These are phyloP conservation scores for Diplodia sapinea DNA, from an alignment of 2,329 filamentous ascomycete genomes.

Conservation along the genomic window DNA sequence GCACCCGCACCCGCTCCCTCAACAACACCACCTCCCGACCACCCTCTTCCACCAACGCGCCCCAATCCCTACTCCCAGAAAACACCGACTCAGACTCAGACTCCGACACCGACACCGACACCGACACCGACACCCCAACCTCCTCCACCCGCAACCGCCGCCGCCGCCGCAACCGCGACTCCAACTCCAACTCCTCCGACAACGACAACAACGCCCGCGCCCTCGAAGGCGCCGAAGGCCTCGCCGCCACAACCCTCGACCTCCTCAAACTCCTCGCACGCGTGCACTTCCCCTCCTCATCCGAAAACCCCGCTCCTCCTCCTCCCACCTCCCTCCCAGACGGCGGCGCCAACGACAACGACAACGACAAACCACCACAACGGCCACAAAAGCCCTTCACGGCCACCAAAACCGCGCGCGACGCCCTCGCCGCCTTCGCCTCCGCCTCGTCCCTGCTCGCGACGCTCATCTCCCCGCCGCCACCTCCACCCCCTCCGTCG, in stretches of 20 bases:
- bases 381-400: not conserved
- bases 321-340: not conserved
- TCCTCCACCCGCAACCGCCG: too few species aligned
- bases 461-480: not conserved
- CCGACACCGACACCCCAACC: not conserved
- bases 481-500: not conserved
- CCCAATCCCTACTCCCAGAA: not conserved
- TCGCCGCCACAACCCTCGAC: not conserved
- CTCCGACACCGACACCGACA: too few species aligned
- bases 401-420: not conserved
- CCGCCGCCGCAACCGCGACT: not conserved
- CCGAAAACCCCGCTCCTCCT: too few species aligned
- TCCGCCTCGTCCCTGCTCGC: not conserved
- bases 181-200: too few species aligned
- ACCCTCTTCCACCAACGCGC: not conserved
- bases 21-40: not conserved
- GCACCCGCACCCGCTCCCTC: not conserved
- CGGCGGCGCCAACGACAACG: not conserved
- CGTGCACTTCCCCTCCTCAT: not conserved
- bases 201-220: not conserved
- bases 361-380: not conserved
- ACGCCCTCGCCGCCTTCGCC: not conserved
- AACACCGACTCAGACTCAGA: not conserved
- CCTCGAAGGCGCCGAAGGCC: conserved; percentile 24
- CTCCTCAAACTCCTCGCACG: conserved; percentile 19